These are phyloP conservation scores for Ananas comosus DNA, from an alignment of 176 grass and related monocot genomes.

Conservation along the genomic window DNA sequence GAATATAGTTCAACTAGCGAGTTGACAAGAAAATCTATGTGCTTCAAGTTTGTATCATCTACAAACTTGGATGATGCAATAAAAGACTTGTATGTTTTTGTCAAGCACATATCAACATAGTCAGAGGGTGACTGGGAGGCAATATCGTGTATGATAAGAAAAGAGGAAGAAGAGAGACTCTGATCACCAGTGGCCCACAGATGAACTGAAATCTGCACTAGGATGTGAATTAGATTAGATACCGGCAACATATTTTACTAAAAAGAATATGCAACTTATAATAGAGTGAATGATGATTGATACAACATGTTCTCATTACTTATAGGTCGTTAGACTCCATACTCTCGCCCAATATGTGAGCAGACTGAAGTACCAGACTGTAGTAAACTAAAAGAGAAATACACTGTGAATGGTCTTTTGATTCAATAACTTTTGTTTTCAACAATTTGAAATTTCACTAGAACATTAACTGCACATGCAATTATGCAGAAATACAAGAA, in stretches of 20 bases:
- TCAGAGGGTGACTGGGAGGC: constrained; percentile 45
- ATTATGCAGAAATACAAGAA: too few species aligned
- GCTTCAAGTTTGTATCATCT: constrained; percentile 46
- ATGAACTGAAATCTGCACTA: constrained; percentile 58
- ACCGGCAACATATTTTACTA: neutral
- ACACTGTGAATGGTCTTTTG: too few species aligned
- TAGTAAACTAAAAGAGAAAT: too few species aligned
- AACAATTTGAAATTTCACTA: too few species aligned
- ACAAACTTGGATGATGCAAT: constrained; percentile 66
- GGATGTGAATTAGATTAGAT: constrained; percentile 7
- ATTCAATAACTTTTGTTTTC: too few species aligned
- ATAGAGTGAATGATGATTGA: neutral
- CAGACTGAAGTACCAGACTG: too few species aligned
- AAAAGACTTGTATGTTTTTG: constrained; percentile 54
- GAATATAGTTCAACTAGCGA: constrained; percentile 73
- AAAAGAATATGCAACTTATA: neutral
- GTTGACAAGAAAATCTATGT: constrained; percentile 56
- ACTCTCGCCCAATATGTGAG: too few species aligned
- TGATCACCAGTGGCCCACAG: constrained; percentile 82
- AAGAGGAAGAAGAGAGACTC: constrained; percentile 54
- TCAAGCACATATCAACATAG: constrained; percentile 61
- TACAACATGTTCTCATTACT: too few species aligned
- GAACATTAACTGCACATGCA: too few species aligned
- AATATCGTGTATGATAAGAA: constrained; percentile 63
- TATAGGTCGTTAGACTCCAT: too few species aligned